phyloP scores from a whole-genome alignment of 805 yeast species.

The Saccharomycopsis javanensis region DNA sequence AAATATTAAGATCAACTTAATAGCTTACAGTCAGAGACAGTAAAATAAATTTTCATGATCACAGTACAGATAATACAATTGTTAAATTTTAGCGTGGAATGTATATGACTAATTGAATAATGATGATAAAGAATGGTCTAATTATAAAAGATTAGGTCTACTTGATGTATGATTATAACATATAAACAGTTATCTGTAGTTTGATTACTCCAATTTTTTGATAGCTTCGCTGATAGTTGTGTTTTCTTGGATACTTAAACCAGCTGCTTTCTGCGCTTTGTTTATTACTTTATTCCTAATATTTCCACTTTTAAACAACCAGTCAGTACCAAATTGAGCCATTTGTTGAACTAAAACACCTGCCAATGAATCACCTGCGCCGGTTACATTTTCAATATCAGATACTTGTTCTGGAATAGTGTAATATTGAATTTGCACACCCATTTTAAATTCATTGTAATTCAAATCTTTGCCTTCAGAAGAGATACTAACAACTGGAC shows the following conservation, averaged over 20 bases:
- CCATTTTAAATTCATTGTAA: conserved; percentile 26
- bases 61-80: too few species aligned
- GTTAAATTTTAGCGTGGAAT: too few species aligned
- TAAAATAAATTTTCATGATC: too few species aligned
- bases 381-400: conserved; percentile 58
- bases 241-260: conserved; percentile 18
- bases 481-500: conserved; percentile 7
- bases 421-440: conserved; percentile 57
- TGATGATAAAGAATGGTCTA: too few species aligned
- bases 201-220: neutral
- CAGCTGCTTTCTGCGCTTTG: conserved; percentile 30
- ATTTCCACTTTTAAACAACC: conserved; percentile 27
- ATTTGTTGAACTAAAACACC: conserved; percentile 50
- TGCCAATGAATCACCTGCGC: conserved; percentile 78
- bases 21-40: too few species aligned
- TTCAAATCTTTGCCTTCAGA: conserved; percentile 15
- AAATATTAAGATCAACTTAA: too few species aligned
- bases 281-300: conserved; percentile 23
- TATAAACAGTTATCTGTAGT: neutral
- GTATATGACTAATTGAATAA: too few species aligned
- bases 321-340: conserved; percentile 21
- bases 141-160: too few species aligned
- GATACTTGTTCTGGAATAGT: conserved; percentile 30
- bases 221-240: conserved; percentile 11
- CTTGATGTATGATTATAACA: neutral